A percentile compares a stretch with the other conserved stretches of the same genome.
Evolutionary conservation across 164 flowering plant species (phyloP).

Genomic region (grape (Vitis vinifera)): ASM3070453v1 NC_081822.1:2503001-2503500

Average conservation of each 20-base stretch:
- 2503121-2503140: neutral
- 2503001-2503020: constrained; percentile 40
- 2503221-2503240: neutral
- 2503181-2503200: neutral
- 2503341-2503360: constrained; percentile 63
- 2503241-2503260: constrained; percentile 78
- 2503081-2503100: constrained; percentile 88
- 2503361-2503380: constrained; percentile 70
- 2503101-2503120: constrained; percentile 71
- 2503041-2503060: constrained; percentile 42
- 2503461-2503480: neutral
- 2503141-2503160: no score
- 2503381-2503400: constrained; percentile 36
- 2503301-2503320: constrained; percentile 58
- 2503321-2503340: constrained; percentile 58
- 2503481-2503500: no score
- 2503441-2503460: no score
- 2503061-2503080: constrained; percentile 68
- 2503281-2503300: constrained; percentile 42
- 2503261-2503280: constrained; percentile 86
- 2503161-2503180: neutral
- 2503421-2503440: no score
- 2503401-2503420: neutral
- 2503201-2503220: neutral
- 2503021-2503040: neutral